These are phyloP conservation scores for Talaromyces sp. DNA, from an alignment of 2,329 filamentous ascomycete genomes.

Conservation along the genomic window DNA sequence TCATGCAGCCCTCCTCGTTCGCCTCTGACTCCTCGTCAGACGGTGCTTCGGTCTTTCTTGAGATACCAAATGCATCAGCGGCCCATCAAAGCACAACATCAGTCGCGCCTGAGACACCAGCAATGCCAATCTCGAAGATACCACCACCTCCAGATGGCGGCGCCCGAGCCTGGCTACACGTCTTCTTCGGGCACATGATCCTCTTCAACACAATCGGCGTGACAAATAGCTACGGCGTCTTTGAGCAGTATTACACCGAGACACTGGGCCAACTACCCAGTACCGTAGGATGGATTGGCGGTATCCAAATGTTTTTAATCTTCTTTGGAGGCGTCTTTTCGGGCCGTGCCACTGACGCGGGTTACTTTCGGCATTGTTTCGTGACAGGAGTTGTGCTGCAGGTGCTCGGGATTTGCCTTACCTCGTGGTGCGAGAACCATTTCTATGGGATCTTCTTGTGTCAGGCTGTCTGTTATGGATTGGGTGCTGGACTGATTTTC, in stretches of 20 bases:
- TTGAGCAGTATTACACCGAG: conserved; percentile 44
- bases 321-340: conserved; percentile 44
- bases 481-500: conserved; percentile 44
- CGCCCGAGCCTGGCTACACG: conserved; percentile 31
- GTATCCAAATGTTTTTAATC: conserved; percentile 44
- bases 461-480: conserved; percentile 43
- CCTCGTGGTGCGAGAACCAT: conserved; percentile 37
- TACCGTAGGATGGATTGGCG: conserved; percentile 47
- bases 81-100: background rate
- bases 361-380: conserved; percentile 36
- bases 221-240: conserved; percentile 41
- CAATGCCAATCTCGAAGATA: background rate
- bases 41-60: background rate
- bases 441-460: conserved; percentile 52
- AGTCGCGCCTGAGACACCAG: background rate
- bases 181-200: conserved; percentile 29
- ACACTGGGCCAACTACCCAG: conserved; percentile 32
- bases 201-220: conserved; percentile 28
- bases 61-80: background rate
- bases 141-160: conserved; percentile 31
- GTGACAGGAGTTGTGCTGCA: conserved; percentile 31
- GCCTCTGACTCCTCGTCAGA: background rate
- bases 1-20: background rate
- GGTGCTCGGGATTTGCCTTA: conserved; percentile 46
- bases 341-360: conserved; percentile 43